Conservation (phyloP, 495 filamentous ascomycete species). For the Penicillium maclennaniae region DNA sequence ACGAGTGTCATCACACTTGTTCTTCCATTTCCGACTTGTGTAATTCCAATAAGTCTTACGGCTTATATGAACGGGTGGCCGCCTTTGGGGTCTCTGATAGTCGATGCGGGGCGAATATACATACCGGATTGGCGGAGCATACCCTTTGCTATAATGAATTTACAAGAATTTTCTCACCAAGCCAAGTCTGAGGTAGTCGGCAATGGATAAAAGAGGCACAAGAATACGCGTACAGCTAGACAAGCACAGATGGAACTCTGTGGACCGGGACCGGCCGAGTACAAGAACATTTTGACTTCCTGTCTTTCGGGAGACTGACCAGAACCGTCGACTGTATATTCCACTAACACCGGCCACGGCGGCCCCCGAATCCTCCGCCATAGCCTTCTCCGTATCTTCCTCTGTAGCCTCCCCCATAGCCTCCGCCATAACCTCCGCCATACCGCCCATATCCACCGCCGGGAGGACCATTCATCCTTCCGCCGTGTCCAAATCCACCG, state of each 20-base stretch:
- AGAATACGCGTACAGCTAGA: too few species aligned
- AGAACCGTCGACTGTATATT: too few species aligned
- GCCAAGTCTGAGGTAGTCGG: neutral
- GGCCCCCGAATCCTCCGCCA: slow-evolving; percentile 2
- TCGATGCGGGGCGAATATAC: neutral
- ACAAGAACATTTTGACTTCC: too few species aligned
- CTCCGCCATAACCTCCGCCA: slow-evolving; percentile 5
- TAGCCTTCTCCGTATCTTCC: neutral
- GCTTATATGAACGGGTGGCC: neutral
- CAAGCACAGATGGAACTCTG: neutral
- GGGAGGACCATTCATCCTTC: too few species aligned
- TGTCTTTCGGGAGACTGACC: too few species aligned
- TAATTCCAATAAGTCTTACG: too few species aligned
- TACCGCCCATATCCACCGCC: too few species aligned
- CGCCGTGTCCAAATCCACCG: neutral
- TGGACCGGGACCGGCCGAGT: neutral
- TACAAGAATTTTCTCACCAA: neutral
- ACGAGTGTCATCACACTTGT: slow-evolving; percentile 23
- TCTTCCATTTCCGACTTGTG: slow-evolving; percentile 22
- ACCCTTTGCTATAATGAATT: neutral
- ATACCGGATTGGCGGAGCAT: neutral
- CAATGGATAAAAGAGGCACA: neutral
- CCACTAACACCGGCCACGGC: too few species aligned
- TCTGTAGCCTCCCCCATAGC: slow-evolving; percentile 1
- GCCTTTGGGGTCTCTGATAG: slow-evolving; percentile 18